Base-by-base conservation (phyloP, 805 yeast species). In the Yarrowia sp. region DNA sequence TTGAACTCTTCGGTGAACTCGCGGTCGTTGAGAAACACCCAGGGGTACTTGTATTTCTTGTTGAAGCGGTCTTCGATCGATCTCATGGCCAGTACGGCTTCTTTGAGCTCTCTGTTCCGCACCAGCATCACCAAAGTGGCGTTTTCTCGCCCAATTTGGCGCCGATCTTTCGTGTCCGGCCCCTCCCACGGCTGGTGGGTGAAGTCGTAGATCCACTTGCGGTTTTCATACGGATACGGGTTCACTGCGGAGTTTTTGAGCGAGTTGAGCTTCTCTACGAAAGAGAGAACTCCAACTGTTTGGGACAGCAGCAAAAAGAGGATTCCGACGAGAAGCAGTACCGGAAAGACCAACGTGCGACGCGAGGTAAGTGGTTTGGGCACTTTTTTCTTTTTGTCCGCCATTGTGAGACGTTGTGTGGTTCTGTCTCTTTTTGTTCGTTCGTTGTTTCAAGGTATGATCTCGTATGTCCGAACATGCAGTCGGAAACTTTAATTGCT, bases 11-110 rank as follows among this genome's bases (percentile, higher is more conserved):
- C 92, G 61, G 84, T 80, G 77, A 93, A 95, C 54, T 82, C 87
- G 66, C 86, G 91, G 74, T 93, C 97, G 75, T 93, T 93, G 71
- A 93, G 80, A 75, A 93, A 95, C 28, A 92, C 95, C 98, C 98
- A 93, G 70, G 96, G 98, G 73, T 93, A 93, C 68, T 89, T 82
- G 78, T 78, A 92, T 54, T 89, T 82, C 17, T 78, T 74, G 79
- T 93, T 93, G 81, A 95, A 93, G 68, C 97, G 81, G 75, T 92
- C 98, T 77, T 93, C 98, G 64, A 92, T 83, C 81, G 89, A 84
- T 71, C 96, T 80, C 83, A 92, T 91, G 21, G 96, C 84, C 48
- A 76, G 73, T 49, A 92, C 74, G 0, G 95, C 96, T 0, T 88
- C 92, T 11, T 81, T 79, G 11, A 92, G 75, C 74, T 92, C 98